Conservation (phyloP, 1,284 basidiomycete genomes). For the Tylopilus sp. region DNA sequence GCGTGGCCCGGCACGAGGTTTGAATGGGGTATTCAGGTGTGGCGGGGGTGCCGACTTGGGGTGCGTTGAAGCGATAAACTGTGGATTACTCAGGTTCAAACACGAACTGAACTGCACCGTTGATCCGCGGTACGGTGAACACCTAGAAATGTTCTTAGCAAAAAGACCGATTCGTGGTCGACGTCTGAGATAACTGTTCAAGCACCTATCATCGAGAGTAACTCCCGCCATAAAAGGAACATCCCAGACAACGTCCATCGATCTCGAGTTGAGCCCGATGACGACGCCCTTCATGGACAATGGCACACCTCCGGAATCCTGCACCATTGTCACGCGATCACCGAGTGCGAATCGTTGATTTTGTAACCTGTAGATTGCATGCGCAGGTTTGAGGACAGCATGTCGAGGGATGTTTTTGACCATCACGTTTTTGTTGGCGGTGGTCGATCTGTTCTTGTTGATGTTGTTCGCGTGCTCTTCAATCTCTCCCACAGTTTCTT, state of each 20-base stretch:
- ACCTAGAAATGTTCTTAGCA: slow-evolving; percentile 52
- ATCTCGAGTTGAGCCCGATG: slow-evolving; percentile 80
- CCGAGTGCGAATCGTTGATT: slow-evolving; percentile 89
- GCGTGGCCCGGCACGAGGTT: slow-evolving; percentile 64
- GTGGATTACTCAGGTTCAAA: slow-evolving; percentile 79
- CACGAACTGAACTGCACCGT: slow-evolving; percentile 82
- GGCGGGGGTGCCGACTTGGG: slow-evolving; percentile 46
- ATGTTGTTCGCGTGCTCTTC: slow-evolving; percentile 72
- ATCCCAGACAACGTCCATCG: slow-evolving; percentile 98
- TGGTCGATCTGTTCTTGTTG: slow-evolving; percentile 54
- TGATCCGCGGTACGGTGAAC: slow-evolving; percentile 86
- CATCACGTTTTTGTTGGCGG: slow-evolving; percentile 81
- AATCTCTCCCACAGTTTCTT: slow-evolving; percentile 79
- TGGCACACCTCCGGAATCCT: slow-evolving; percentile 92
- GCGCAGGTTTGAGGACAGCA: slow-evolving; percentile 90
- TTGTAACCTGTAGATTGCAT: slow-evolving; percentile 87
- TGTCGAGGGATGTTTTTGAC: slow-evolving; percentile 93
- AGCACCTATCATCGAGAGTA: slow-evolving; percentile 80
- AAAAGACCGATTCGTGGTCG: background rate
- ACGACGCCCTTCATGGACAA: slow-evolving; percentile 92
- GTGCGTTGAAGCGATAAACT: slow-evolving; percentile 73
- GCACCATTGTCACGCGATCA: slow-evolving; percentile 95
- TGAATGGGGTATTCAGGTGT: slow-evolving; percentile 47
- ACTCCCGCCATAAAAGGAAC: slow-evolving; percentile 91
- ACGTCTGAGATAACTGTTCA: background rate